A percentile compares a stretch with the other conserved stretches of the same genome.
Conservation (phyloP, 2,329 filamentous ascomycete genomes). For the Ophiostoma tasmaniense region DNA sequence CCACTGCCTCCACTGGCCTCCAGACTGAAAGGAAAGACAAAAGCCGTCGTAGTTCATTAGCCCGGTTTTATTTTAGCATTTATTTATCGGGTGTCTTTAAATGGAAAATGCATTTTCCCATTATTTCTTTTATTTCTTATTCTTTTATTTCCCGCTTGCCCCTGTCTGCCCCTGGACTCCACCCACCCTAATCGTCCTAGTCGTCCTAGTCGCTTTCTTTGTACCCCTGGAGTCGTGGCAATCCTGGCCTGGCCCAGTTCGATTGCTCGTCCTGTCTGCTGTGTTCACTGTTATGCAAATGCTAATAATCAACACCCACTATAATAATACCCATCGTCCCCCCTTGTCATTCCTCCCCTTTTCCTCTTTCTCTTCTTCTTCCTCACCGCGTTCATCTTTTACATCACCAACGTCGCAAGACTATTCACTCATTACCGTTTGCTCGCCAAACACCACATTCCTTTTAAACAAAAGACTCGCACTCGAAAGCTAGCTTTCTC, state of each 20-base stretch:
- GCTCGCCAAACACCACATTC: slow-evolving; percentile 13
- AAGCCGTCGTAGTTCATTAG: background rate
- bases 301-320: background rate
- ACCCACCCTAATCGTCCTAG: background rate
- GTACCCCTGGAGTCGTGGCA: background rate
- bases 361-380: background rate
- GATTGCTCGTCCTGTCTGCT: background rate
- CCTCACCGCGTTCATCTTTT: slow-evolving; percentile 10
- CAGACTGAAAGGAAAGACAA: too few relatives aligned
- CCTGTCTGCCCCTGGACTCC: slow-evolving; percentile 2
- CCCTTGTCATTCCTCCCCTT: background rate
- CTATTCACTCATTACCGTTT: slow-evolving; percentile 13
- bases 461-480: slow-evolving; percentile 10
- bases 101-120: background rate
- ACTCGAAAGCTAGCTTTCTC: slow-evolving; percentile 12
- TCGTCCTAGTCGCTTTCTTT: slow-evolving; percentile 1
- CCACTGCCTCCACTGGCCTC: too few relatives aligned
- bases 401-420: slow-evolving; percentile 2
- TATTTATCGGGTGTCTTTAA: background rate
- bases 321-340: slow-evolving; percentile 3
- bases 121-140: too few relatives aligned
- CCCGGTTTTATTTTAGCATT: background rate
- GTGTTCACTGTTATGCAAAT: background rate
- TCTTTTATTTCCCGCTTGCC: slow-evolving; percentile 1
- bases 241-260: background rate